phyloP scores from a whole-genome alignment of 1,139 yeast species.

The Yamadazyma sp. region DNA sequence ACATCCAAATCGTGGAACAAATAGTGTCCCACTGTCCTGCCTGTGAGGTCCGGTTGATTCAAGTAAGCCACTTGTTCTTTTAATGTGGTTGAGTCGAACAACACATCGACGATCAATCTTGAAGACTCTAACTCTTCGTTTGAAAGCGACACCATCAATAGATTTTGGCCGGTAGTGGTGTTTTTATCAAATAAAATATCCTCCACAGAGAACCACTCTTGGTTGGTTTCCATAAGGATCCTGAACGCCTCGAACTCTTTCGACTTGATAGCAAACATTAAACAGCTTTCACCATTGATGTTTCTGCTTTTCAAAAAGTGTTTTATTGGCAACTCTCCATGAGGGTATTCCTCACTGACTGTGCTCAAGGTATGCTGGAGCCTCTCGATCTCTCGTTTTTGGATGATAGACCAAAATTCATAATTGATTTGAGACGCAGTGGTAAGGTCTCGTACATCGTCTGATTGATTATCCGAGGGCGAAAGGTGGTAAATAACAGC shows the following conservation, averaged over 20 bases:
- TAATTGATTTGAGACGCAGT: constrained; percentile 48
- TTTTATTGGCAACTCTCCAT: constrained; percentile 29
- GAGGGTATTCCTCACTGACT: constrained; percentile 19
- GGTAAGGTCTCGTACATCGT: constrained; percentile 33
- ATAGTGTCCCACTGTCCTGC: constrained; percentile 73
- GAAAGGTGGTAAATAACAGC: constrained; percentile 72
- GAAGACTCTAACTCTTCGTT: constrained; percentile 52
- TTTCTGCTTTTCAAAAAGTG: constrained; percentile 55
- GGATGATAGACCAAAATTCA: constrained; percentile 57
- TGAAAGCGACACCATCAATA: constrained; percentile 62
- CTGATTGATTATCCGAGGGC: constrained; percentile 22
- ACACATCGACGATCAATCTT: constrained; percentile 45
- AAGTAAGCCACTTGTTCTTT: constrained; percentile 52
- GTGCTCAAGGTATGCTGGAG: constrained; percentile 22
- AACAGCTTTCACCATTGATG: constrained; percentile 65
- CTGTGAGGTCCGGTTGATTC: constrained; percentile 48
- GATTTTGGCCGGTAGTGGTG: constrained; percentile 46
- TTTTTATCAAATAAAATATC: constrained; percentile 67
- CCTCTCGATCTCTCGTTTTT: constrained; percentile 26
- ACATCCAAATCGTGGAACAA: constrained; percentile 59
- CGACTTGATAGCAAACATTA: constrained; percentile 53
- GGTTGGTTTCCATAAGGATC: constrained; percentile 42
- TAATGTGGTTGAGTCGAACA: constrained; percentile 42
- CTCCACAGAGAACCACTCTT: constrained; percentile 57
- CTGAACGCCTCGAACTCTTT: constrained; percentile 45